Conservation (phyloP, 371 early-diverging fungal species). For the Dinochytrium kinnereticum region DNA sequence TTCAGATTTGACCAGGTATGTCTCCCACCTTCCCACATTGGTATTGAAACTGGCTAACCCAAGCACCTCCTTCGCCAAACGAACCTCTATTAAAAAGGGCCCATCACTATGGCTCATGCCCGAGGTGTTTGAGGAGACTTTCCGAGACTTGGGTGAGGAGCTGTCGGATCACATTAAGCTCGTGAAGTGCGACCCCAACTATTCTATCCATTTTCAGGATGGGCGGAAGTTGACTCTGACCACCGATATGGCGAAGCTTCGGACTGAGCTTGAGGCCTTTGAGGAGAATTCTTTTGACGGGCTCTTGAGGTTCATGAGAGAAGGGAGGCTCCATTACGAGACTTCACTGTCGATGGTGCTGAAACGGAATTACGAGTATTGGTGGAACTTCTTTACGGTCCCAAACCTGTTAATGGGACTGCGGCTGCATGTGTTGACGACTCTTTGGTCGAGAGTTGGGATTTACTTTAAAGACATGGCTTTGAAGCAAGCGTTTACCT, state of each 20-base stretch:
- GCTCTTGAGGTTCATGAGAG: conserved; percentile 58
- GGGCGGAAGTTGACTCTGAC: conserved; percentile 58
- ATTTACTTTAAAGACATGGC: conserved; percentile 63
- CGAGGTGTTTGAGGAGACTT: conserved; percentile 59
- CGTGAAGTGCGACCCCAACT: conserved; percentile 65
- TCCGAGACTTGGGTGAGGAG: conserved; percentile 62
- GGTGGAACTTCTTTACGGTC: conserved; percentile 53
- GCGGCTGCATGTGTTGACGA: conserved; percentile 57
- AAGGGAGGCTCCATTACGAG: conserved; percentile 63
- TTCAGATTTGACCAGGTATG: conserved; percentile 59
- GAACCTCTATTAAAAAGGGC: conserved; percentile 35
- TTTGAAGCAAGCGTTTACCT: conserved; percentile 70
- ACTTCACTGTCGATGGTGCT: conserved; percentile 55
- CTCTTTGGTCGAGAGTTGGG: conserved; percentile 56
- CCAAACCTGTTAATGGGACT: conserved; percentile 48
- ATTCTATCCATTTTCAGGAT: conserved; percentile 64
- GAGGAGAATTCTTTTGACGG: conserved; percentile 52
- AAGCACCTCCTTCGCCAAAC: background rate
- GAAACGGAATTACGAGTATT: conserved; percentile 58
- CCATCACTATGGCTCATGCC: conserved; percentile 71
- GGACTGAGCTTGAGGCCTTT: conserved; percentile 59
- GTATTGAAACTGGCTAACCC: too few relatives aligned
- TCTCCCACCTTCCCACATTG: too few relatives aligned
- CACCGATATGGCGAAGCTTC: conserved; percentile 60
- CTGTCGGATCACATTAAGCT: conserved; percentile 60